Evolutionary conservation across 495 filamentous ascomycete species (phyloP), one percentile per base, ranked within the genome.

Genomic region (Pyrenula aspistea): DNA sequence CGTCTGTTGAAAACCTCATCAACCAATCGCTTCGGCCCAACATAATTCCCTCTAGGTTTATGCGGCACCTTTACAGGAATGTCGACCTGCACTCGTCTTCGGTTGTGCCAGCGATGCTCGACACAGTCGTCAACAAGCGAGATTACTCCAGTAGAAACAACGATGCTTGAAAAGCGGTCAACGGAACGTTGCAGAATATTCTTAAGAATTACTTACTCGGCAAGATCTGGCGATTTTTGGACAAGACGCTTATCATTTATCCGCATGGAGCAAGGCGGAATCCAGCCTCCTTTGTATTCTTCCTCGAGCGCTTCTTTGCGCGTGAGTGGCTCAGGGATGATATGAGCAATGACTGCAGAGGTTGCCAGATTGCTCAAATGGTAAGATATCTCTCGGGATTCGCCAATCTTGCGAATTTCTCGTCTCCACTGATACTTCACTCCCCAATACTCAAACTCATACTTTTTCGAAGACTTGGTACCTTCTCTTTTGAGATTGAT

Each of bases 381-480:
- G 65, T 85, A 97, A 20, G 86, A 86, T 11, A 89, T 73, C 53
- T 82, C 76, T 22, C 76, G 75, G 68, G 76, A 65, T 67, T 82
- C 65, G 67, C 81, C 69, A 54, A 82, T 74, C 67, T 81, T 83
- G 55, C 84, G 81, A 24, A 78, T 70, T 25, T 84, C 76, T 25
- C 91, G 82, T 66, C 83, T 85, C 93, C 93, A 98, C 57, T 79
- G 77, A 71, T 97, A 98, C 49, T 75, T 81, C 55, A 82, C 82
- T 31, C 87, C 87, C 91, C 91, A 95, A 74, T 93, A 95, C 68
- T 94, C 87, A 61, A 89, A 94, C 55, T 91, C 87, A 68, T 95
- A 95, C 59, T 83, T 83, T 69, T 89, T 94, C 55, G 78, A 77
- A 24, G 79, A 73, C 61, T 83, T 87, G 24, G 78, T 71, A 10